Conservation (phyloP, 495 filamentous ascomycete genomes). For the Annulohypoxylon stygium region DNA sequence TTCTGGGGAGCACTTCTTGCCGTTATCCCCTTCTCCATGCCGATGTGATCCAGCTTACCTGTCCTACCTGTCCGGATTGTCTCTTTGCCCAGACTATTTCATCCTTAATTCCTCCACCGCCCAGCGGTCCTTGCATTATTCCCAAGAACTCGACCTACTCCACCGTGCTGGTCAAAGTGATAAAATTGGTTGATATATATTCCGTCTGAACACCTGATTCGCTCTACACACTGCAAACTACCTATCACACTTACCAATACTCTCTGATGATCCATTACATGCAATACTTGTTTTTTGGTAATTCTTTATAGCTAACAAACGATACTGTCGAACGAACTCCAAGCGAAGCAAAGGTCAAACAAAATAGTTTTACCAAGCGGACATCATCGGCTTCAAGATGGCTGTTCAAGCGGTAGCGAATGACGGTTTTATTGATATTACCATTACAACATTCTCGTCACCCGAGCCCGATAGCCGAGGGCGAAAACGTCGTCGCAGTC, state of each 20-base stretch:
- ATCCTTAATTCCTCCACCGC: constrained; percentile 25
- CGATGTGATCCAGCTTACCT: constrained; percentile 29
- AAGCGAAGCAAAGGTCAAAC: constrained; percentile 19
- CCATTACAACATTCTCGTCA: constrained; percentile 44
- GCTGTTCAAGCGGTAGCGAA: constrained; percentile 30
- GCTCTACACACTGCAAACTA: constrained; percentile 14
- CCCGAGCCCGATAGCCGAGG: constrained; percentile 53
- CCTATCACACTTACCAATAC: constrained; percentile 1
- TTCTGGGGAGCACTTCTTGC: constrained; percentile 30
- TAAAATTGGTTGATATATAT: constrained; percentile 25
- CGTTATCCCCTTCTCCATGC: constrained; percentile 13
- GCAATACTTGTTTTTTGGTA: constrained; percentile 8
- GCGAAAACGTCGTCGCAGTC: constrained; percentile 52
- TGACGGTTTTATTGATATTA: constrained; percentile 46
- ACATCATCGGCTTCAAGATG: constrained; percentile 19
- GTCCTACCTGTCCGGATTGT: constrained; percentile 13
- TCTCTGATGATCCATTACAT: constrained; percentile 5
- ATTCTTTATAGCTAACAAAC: constrained; percentile 20
- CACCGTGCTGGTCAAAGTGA: constrained; percentile 13
- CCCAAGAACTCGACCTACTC: constrained; percentile 11
- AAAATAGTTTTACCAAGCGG: constrained; percentile 5
- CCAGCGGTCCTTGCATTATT: constrained; percentile 20
- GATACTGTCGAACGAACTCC: constrained; percentile 14
- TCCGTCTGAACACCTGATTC: neutral
- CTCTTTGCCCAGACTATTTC: constrained; percentile 35